Conservation (phyloP, 2,329 filamentous ascomycete species). For the Aspergillus ruber region DNA sequence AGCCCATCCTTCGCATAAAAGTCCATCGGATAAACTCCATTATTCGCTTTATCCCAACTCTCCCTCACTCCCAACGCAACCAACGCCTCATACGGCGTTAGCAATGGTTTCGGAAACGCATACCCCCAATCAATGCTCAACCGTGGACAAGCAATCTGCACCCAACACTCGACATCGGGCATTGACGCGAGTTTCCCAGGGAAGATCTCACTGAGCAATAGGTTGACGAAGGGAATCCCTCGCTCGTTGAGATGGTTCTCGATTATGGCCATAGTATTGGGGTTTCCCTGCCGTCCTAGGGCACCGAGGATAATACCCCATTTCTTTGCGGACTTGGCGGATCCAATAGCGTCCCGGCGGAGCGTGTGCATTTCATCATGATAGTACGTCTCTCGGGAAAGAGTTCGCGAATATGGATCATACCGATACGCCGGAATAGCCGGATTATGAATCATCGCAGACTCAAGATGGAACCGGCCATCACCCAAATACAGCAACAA, state of each 20-base stretch:
- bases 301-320: slow-evolving; percentile 95
- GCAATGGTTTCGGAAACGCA: slow-evolving; percentile 77
- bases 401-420: slow-evolving; percentile 86
- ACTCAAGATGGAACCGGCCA: slow-evolving; percentile 91
- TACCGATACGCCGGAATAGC: slow-evolving; percentile 86
- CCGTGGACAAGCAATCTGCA: slow-evolving; percentile 94
- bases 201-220: slow-evolving; percentile 91
- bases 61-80: slow-evolving; percentile 76
- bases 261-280: slow-evolving; percentile 81
- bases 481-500: slow-evolving; percentile 85
- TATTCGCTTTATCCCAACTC: slow-evolving; percentile 59
- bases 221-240: slow-evolving; percentile 74
- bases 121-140: slow-evolving; percentile 99
- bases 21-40: slow-evolving; percentile 88
- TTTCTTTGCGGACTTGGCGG: slow-evolving; percentile 70
- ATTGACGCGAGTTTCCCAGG: slow-evolving; percentile 92
- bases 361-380: slow-evolving; percentile 85
- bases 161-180: slow-evolving; percentile 93
- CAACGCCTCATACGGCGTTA: slow-evolving; percentile 93
- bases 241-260: slow-evolving; percentile 66
- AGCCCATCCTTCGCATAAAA: slow-evolving; percentile 92
- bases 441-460: slow-evolving; percentile 98
- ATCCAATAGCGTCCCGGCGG: slow-evolving; percentile 67
- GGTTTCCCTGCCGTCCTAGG: slow-evolving; percentile 89
- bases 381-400: slow-evolving; percentile 86